phyloP scores from a whole-genome alignment of 768 basidiomycete species.

The Amanita brunnescens region DNA sequence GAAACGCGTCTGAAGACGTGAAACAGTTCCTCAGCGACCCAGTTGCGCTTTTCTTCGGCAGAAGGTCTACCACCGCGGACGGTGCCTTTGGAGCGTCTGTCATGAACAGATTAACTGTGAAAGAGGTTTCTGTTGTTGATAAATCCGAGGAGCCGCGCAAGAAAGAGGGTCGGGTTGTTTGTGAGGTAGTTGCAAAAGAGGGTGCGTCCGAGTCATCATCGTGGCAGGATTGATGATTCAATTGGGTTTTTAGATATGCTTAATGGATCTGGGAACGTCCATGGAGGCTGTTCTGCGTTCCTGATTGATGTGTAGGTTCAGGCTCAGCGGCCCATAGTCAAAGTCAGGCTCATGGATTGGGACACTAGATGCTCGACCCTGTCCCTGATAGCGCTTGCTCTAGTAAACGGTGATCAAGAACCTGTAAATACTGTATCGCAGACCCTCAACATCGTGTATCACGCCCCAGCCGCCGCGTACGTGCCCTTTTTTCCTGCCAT shows the following conservation, averaged over 20 bases:
- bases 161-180: slow-evolving; percentile 21
- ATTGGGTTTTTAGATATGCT: slow-evolving; percentile 2
- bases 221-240: neutral
- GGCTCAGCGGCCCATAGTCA: neutral
- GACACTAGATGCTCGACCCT: slow-evolving; percentile 39
- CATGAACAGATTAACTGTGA: slow-evolving; percentile 11
- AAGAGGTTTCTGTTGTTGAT: slow-evolving; percentile 15
- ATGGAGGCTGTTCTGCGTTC: slow-evolving; percentile 48
- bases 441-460: slow-evolving; percentile 43
- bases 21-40: slow-evolving; percentile 8
- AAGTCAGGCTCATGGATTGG: neutral
- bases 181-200: slow-evolving; percentile 17
- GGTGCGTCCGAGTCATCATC: slow-evolving; percentile 12
- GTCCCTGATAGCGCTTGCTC: slow-evolving; percentile 29
- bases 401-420: slow-evolving; percentile 16
- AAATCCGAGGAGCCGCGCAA: slow-evolving; percentile 21
- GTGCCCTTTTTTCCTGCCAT: slow-evolving; percentile 8
- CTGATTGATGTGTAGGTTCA: slow-evolving; percentile 40
- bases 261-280: slow-evolving; percentile 30
- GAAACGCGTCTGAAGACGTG: slow-evolving; percentile 14
- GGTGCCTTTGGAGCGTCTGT: slow-evolving; percentile 14
- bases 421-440: slow-evolving; percentile 34
- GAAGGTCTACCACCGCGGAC: neutral
- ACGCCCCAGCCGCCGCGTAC: slow-evolving; percentile 46
- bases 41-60: neutral